phyloP scores from a whole-genome alignment of 306 rosid species.

The Casuarina glauca region DNA sequence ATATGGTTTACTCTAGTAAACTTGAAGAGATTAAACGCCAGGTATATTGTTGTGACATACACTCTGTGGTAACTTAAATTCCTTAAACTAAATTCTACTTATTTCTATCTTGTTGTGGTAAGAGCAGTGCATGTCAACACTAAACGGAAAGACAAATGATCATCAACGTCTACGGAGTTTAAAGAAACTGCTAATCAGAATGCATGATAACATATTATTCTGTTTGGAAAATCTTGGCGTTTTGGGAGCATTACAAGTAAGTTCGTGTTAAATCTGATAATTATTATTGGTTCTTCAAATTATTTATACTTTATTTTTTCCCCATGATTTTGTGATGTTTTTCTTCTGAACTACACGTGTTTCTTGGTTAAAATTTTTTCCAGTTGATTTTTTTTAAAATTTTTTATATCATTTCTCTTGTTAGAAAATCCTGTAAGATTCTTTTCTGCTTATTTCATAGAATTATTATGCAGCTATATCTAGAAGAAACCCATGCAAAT shows the following conservation, averaged over 20 bases:
- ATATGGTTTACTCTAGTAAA: constrained; percentile 25
- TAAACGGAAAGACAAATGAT: constrained; percentile 44
- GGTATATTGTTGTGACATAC: constrained; percentile 50
- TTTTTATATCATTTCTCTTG: background rate
- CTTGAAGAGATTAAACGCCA: constrained; percentile 60
- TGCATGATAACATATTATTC: constrained; percentile 71
- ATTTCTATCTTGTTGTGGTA: constrained; percentile 31
- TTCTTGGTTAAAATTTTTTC: background rate
- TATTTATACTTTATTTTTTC: background rate
- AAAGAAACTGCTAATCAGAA: constrained; percentile 62
- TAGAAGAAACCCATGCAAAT: background rate
- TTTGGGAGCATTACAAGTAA: constrained; percentile 86
- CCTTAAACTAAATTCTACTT: constrained; percentile 11
- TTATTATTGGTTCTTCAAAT: constrained; percentile 19
- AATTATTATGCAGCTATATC: background rate
- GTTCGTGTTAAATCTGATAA: constrained; percentile 21
- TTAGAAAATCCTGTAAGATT: background rate
- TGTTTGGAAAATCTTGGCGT: constrained; percentile 76
- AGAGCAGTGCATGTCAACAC: constrained; percentile 61
- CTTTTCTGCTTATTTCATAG: background rate
- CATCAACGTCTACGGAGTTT: constrained; percentile 53
- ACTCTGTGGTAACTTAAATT: constrained; percentile 24
- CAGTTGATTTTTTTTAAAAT: background rate
- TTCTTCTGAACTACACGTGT: background rate
- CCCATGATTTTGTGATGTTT: background rate